Evolutionary conservation across 176 grass and related monocot genomes (phyloP), one percentile per base, ranked within the genome.

Genomic region (Alloteropsis semialata): DNA sequence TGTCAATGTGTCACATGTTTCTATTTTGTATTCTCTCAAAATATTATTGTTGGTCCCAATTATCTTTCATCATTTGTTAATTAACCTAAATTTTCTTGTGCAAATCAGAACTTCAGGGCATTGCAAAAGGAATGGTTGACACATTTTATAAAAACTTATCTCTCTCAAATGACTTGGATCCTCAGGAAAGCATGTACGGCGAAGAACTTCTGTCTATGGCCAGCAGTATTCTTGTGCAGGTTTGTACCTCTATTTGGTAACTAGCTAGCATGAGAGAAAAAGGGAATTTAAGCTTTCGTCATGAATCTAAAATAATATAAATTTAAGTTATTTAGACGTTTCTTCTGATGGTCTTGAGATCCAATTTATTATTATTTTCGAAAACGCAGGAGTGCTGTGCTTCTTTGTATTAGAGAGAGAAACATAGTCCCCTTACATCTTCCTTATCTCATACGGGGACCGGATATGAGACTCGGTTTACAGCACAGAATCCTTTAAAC

Each of bases 181-280:
- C 85, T 79, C 93, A 99, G 54, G 96, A 99, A 92, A 94, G 84
- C 85, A 93, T 99, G 91, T 81, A 93, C 29, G 96, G 96, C 12
- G 96, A 99, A 92, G 96, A 99, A 63, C 88, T 99, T 76, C 82
- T 99, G 33, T 95, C 88, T 76, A 93, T 96, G 93, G 77, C 93
- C 32, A 93, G 88, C 87, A 96, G 66, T 87, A 87, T 91, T 70
- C 85, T 99, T 86, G 91, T 92, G 49, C 78, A 90, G 91, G 96
- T 99, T 83, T 86, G 58, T 84, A 74, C 36, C 43, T 84, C 44
- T 85, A 70, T 45, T 43, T 85, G 19, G 27, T 84, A 81, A 75
- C 49, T n/a, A 51, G 68, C 27, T 72, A n/a, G n/a, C n/a, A n/a
- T 13, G 5, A 69, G 16, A 60, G 54, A 70, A 73, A 80, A 70